A percentile compares a stretch with the other conserved stretches of the same genome.
phyloP scores from a whole-genome alignment of 768 basidiomycete species.

The Amanita rimosa region DNA sequence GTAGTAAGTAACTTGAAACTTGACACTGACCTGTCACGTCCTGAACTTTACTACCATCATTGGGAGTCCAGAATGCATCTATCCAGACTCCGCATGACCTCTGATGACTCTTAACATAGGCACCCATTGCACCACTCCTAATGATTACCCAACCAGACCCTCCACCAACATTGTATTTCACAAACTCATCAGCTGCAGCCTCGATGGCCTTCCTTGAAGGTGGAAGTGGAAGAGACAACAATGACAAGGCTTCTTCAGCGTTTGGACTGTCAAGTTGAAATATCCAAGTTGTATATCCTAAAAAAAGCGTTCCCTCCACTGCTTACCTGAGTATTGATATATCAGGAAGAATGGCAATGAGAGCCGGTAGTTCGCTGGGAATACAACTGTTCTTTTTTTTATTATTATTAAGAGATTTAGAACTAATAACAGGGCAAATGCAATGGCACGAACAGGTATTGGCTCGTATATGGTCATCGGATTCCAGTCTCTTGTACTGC shows the following conservation, averaged over 20 bases:
- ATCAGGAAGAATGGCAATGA: conserved; percentile 43
- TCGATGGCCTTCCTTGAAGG: conserved; percentile 47
- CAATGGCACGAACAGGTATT: conserved; percentile 50
- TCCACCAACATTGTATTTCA: conserved; percentile 47
- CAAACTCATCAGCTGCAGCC: conserved; percentile 50
- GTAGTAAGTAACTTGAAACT: too few relatives aligned
- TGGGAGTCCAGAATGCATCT: conserved; percentile 59
- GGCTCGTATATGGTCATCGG: conserved; percentile 76
- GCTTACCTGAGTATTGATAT: conserved; percentile 65
- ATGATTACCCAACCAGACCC: conserved; percentile 58
- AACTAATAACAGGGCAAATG: neutral
- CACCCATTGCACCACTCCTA: conserved; percentile 63
- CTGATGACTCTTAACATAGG: conserved; percentile 40
- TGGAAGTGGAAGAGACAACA: conserved; percentile 45
- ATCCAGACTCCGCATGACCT: conserved; percentile 43
- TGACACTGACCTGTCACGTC: conserved; percentile 64
- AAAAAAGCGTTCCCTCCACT: conserved; percentile 4
- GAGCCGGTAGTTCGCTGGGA: conserved; percentile 65
- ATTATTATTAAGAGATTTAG: conserved; percentile 29
- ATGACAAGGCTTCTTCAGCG: conserved; percentile 58
- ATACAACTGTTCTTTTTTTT: conserved; percentile 67
- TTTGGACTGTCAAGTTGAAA: conserved; percentile 55
- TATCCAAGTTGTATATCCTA: neutral
- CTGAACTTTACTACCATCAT: conserved; percentile 37
- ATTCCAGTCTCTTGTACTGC: conserved; percentile 40